phyloP scores from a whole-genome alignment of 2,329 filamentous ascomycete species.

The Trichoderma sp. region DNA sequence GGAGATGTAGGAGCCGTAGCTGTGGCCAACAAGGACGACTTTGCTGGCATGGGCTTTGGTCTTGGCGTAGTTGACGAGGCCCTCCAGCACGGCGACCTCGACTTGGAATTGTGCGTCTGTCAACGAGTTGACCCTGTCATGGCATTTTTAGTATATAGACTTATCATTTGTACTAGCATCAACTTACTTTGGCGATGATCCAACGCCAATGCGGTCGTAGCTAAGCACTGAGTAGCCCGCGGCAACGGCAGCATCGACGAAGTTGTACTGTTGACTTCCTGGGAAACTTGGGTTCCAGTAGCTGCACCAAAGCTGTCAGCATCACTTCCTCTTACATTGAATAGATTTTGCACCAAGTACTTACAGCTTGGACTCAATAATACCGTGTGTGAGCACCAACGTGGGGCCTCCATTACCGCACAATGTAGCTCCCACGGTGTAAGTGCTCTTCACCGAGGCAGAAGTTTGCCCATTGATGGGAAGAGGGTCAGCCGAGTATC shows the following conservation, averaged over 20 bases:
- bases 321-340: no score
- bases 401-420: slow-evolving; percentile 9
- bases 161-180: background rate
- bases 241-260: background rate
- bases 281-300: slow-evolving; percentile 3
- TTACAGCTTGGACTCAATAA: slow-evolving; percentile 5
- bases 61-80: slow-evolving; percentile 6
- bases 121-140: background rate
- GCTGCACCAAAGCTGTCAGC: background rate
- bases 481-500: background rate
- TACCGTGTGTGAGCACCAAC: background rate
- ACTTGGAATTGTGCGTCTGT: slow-evolving; percentile 13
- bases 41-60: background rate
- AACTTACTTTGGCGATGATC: slow-evolving; percentile 1
- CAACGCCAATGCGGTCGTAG: slow-evolving; percentile 11
- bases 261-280: background rate
- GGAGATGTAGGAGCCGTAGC: slow-evolving; percentile 10
- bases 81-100: slow-evolving; percentile 8
- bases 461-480: background rate
- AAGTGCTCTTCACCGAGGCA: background rate
- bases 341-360: background rate
- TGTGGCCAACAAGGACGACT: background rate
- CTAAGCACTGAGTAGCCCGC: slow-evolving; percentile 5
- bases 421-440: background rate
- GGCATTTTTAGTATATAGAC: background rate